Base-by-base conservation (phyloP, 169 alveolate genomes). In the Babesia bigemina region DNA sequence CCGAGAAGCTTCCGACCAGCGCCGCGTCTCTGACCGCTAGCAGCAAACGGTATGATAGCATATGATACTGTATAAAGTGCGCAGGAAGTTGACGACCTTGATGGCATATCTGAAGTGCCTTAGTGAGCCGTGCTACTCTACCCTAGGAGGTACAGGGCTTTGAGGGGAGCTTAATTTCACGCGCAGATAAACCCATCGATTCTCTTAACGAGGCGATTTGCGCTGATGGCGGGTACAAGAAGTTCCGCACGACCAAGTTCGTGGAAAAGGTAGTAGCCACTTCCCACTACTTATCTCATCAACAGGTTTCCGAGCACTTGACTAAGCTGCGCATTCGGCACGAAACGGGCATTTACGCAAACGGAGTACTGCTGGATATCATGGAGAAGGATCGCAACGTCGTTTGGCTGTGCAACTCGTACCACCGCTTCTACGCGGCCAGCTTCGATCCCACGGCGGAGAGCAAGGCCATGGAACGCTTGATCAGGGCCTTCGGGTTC, bases 341-440 rank as follows among this genome's bases (percentile, higher is more conserved):
- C 69, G 86, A 79, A 11, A 52, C 70, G 29, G 81, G 73, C 62
- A 71, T 69, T 17, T 63, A 79, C 57, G 74, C 58, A 60, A 86
- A 86, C 56, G 93, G 93, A 44, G 71, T 88, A 11, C 48, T 74
- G 65, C 66, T 88, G 50, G 93, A 88, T 71, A 78, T 88, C 12
- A 52, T 88, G 66, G 93, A 88, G 73, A 75, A 73, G 53, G 86
- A 66, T 44, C 84, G 78, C 56, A 84, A 75, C 59, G 70, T 88
- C 26, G 93, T 88, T 0, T 88, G 93, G 93, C 62, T 85, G 50
- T 88, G 93, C 72, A 85, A 85, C 52, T 88, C 93, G 8, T 88
- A 88, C 39, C 93, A 88, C 76, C 87, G 91, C 49, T 88, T 85
- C 79, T 88, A 88, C 57, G 92, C 91, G 28, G 70, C 76, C 39